phyloP scores from a whole-genome alignment of 495 filamentous ascomycete species.

The Thermothielavioides terrestris region DNA sequence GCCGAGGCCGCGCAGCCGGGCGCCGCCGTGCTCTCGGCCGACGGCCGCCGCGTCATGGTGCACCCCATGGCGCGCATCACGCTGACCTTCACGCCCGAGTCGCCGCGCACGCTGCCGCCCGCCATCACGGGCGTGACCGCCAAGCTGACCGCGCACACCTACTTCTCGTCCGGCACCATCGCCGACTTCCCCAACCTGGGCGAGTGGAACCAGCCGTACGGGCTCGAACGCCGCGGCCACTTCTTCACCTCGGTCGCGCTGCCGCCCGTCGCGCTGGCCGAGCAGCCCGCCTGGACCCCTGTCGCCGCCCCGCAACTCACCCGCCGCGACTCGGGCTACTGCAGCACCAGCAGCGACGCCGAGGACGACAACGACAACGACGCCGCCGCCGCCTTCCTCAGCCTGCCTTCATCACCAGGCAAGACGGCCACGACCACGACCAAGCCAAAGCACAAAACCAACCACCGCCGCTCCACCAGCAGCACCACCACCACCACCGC shows the following conservation, averaged over 20 bases:
- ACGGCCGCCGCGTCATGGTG: slow-evolving; percentile 30
- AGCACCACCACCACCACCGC: slow-evolving; percentile 11
- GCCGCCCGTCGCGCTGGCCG: slow-evolving; percentile 54
- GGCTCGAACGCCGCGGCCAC: slow-evolving; percentile 47
- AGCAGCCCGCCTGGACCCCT: slow-evolving; percentile 58
- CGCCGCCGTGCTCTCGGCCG: slow-evolving; percentile 50
- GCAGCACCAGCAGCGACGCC: slow-evolving; percentile 5
- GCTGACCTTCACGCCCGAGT: slow-evolving; percentile 64
- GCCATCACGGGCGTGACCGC: slow-evolving; percentile 54
- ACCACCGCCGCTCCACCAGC: not conserved
- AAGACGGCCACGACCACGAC: too few species aligned
- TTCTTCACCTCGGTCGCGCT: slow-evolving; percentile 57
- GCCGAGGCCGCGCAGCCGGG: slow-evolving; percentile 67
- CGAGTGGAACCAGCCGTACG: slow-evolving; percentile 35
- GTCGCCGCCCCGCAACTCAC: slow-evolving; percentile 25
- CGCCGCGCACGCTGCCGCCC: slow-evolving; percentile 52
- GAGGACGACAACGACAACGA: not conserved
- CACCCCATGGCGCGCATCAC: slow-evolving; percentile 58
- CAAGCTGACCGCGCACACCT: slow-evolving; percentile 70
- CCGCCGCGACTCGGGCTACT: slow-evolving; percentile 55
- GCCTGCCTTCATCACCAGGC: too few species aligned
- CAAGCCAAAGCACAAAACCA: too few species aligned
- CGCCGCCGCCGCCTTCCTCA: not conserved
- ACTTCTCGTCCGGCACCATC: slow-evolving; percentile 47
- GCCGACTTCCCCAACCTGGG: slow-evolving; percentile 51